Base-by-base conservation (phyloP, 495 filamentous ascomycete species). In the Penicillium malachiteum region DNA sequence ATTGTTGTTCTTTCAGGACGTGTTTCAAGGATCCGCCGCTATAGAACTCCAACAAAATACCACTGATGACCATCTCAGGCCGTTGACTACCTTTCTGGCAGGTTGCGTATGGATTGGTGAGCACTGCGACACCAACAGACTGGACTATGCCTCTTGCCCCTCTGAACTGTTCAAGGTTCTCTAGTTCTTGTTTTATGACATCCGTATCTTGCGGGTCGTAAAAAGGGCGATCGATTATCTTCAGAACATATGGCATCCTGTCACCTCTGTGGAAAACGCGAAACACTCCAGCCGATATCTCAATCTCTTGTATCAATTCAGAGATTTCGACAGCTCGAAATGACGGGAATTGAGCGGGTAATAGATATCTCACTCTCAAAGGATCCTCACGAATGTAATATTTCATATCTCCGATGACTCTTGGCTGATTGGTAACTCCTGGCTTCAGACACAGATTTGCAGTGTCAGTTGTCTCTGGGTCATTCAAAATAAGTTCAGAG, bases 201-300 rank as follows among this genome's bases (percentile, higher is more conserved):
- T 63, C 46, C 3, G 65, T 59, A 35, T 68, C 59, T 21, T 45
- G 58, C 37, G 62, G 53, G 7, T 58, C 12, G 32, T 68, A 68
- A 17, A 58, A 32, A 38, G 55, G 55, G 3, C 57, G 57, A 30
- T 68, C 57, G 6, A 65, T 45, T 10, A 56, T 38, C 52, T 68
- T 65, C 13, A 63, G 50, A 13, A 68, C 41, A 57, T 57, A 62
- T 11, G 26, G 31, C 11, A 2, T 50, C 37, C 43, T 38, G 32
- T 45, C 50, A 5, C 16, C 13, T 6, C 50, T 52, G 26, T 61
- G 37, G 9, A 40, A 18, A 46, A 68, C 57, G 5, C 41, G 42
- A 35, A 60, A 64, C 4, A 64, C 61, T 18, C 52, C 52, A 18
- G 50, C 53, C 10, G 38, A 14, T 13, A 65, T 63, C 48, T 65